Conservation (phyloP, 768 basidiomycete genomes). For the Hygrophorus russula region DNA sequence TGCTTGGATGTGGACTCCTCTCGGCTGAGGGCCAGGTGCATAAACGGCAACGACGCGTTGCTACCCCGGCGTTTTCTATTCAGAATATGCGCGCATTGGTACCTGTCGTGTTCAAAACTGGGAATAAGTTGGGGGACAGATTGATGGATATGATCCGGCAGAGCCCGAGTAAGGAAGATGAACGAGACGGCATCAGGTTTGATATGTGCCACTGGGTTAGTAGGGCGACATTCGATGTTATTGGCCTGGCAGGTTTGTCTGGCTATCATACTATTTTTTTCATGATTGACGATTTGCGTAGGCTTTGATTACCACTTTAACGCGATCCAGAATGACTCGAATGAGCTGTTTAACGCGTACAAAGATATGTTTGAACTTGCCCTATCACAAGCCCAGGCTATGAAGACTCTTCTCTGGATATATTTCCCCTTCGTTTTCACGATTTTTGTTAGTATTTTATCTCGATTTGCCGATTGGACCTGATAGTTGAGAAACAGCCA, state of each 20-base stretch:
- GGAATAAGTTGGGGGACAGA: constrained; percentile 44
- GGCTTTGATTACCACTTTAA: constrained; percentile 85
- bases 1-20: constrained; percentile 80
- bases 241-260: constrained; percentile 69
- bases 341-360: constrained; percentile 69
- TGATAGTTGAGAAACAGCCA: constrained; percentile 30
- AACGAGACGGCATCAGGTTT: constrained; percentile 28
- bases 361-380: constrained; percentile 78
- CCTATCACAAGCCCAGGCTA: constrained; percentile 40
- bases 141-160: constrained; percentile 40
- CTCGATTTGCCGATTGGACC: neutral
- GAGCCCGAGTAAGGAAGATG: constrained; percentile 15
- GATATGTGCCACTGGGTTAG: constrained; percentile 79
- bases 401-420: constrained; percentile 36
- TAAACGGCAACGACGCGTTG: constrained; percentile 70
- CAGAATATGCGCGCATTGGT: constrained; percentile 65
- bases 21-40: constrained; percentile 70
- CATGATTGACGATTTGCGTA: constrained; percentile 14
- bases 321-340: constrained; percentile 68
- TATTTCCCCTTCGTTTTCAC: constrained; percentile 46
- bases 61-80: constrained; percentile 69
- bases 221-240: constrained; percentile 81
- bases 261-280: neutral
- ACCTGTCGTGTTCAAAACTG: constrained; percentile 64
- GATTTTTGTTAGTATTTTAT: constrained; percentile 37